Evolutionary conservation across 495 filamentous ascomycete genomes (phyloP), one percentile per base, ranked within the genome.

Genomic region (Daldinia grandis): DNA sequence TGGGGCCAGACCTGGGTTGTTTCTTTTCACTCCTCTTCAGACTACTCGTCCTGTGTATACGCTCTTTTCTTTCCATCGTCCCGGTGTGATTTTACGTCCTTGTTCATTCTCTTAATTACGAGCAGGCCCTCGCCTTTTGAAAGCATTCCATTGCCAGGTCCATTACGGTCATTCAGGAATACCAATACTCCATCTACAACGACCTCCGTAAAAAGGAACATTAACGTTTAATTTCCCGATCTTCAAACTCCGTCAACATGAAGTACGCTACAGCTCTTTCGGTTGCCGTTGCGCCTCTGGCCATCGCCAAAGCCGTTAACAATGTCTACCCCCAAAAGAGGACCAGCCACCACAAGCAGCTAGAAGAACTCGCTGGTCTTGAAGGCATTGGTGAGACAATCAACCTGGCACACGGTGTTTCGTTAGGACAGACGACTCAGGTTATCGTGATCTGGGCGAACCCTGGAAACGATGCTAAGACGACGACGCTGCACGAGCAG

Each of bases 361-460:
- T 60, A 58, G 55, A 64, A 50, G 49, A 15, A n/a, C 56, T 59
- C 44, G 35, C 21, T 14, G 30, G 15, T 27, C 60, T 59, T 40
- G 35, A 14, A n/a, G 24, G 30, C 31, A 5, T 33, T 30, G 57
- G 61, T 28, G 54, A 50, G 57, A 42, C 53, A 2, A 59, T 61
- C 50, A 60, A 67, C 30, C 24, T 68, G 14, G 60, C 60, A 31
- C 64, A 65, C 38, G 67, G 66, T 25, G 47, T 64, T 19, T 27
- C 50, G 37, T 37, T 68, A 9, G 69, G 69, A 60, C 49, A 44
- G 33, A 42, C 74, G 49, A 80, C 78, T 24, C 76, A 84, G 44
- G 73, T 86, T 66, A 81, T 85, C 76, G 74, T 87, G 57, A 81
- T 87, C 74, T 87, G 85, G 85, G 79, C 83, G 72, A 87, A 87